Evolutionary conservation across 1,139 yeast species (phyloP), one percentile per base, ranked within the genome.

Genomic region (Pichia sp.): DNA sequence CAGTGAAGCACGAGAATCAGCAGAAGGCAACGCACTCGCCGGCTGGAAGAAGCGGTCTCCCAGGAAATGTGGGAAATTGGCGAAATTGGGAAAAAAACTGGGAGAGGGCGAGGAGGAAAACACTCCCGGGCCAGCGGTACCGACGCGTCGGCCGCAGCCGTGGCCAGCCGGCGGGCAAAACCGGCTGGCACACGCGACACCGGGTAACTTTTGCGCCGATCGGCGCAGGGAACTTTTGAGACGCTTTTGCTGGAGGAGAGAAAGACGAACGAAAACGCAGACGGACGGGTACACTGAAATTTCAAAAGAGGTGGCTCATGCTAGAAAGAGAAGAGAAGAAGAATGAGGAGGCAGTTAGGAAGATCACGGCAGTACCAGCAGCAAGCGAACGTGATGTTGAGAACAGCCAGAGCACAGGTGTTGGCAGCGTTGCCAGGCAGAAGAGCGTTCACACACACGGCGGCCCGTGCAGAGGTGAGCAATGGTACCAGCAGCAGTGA

Each of bases 151-250:
- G 16, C 16, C n/a, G 3, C 2, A 6, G 44, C 27, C 17, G 44
- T 12, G 44, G 12, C 17, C 44, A 8, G 48, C 6, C 20, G 34
- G 36, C 20, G 20, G 20, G 30, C 38, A 17, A 16, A 27, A 34
- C 36, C 16, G 14, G 34, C 27, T 6, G 36, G 3, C 38, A 5
- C 27, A 16, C 5, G 17, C 5, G 6, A 4, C 2, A 31, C 47
- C 47, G 47, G 47, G 47, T 44, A 44, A 44, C 17, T 44, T 9
- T 2, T 46, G 53, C 45, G 53, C 33, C 43, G 45, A 27, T 33
- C 45, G 53, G 17, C 50, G 41, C 29, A 16, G 14, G 31, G 10
- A 16, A 12, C n/a, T 36, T 36, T 36, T 36, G 16, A 12, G 16
- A 12, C 16, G 10, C 34, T 36, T 36, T 36, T 36, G 16, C n/a